Conservation (phyloP, 23 red algal genomes). For the Gracilaria domingensis region DNA sequence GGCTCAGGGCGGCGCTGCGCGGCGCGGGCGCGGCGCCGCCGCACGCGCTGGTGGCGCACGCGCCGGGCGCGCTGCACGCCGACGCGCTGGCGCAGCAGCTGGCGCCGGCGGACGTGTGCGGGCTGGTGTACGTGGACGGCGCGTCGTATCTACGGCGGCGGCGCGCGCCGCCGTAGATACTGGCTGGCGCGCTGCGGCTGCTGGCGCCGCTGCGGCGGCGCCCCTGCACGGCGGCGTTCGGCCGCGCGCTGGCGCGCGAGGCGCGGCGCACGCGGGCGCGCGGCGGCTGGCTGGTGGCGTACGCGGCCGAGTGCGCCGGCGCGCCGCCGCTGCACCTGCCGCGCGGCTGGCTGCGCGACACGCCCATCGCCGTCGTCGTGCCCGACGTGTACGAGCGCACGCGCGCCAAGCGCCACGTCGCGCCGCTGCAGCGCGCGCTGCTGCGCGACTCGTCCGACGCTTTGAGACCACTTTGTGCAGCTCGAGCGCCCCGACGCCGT, state of each 20-base stretch:
- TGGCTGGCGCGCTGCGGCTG: conserved; percentile 31
- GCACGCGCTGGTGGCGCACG: conserved; percentile 61
- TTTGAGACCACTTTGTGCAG: conserved; percentile 61
- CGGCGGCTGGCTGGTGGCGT: conserved; percentile 54
- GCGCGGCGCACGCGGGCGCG: conserved; percentile 37
- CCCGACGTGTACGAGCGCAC: conserved; percentile 59
- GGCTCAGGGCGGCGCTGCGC: background rate
- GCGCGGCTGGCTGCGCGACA: conserved; percentile 51
- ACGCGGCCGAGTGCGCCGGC: conserved; percentile 47
- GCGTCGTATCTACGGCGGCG: conserved; percentile 42
- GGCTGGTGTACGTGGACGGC: conserved; percentile 66
- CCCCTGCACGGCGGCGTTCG: conserved; percentile 30
- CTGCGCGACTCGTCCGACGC: conserved; percentile 39
- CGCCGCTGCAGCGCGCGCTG: conserved; percentile 12
- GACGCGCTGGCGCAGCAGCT: background rate
- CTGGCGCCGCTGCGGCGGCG: conserved; percentile 29
- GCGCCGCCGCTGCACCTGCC: conserved; percentile 10
- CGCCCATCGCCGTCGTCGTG: conserved; percentile 58
- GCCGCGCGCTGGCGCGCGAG: conserved; percentile 5
- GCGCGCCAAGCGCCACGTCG: conserved; percentile 20
- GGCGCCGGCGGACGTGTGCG: conserved; percentile 41
- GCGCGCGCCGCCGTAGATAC: conserved; percentile 15
- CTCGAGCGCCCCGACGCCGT: conserved; percentile 53
- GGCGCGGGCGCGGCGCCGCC: conserved; percentile 38
- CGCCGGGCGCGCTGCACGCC: conserved; percentile 51